Base-by-base conservation (phyloP, 345 rosid species). In the Salix udensis region DNA sequence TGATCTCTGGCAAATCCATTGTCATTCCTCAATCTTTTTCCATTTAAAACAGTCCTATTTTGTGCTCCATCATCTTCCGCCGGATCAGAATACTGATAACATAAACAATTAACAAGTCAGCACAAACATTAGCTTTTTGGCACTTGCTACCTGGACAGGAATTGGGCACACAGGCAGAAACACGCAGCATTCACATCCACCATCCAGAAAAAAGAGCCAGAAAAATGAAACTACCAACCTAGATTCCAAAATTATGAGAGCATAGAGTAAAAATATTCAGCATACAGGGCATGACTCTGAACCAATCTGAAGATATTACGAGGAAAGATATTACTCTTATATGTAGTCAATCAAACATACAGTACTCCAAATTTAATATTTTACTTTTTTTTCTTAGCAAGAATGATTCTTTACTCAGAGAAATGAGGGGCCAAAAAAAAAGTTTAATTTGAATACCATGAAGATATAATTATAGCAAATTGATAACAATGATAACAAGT, bases 21-120 rank as follows among this genome's bases (percentile, higher is more conserved):
- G 67, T 76, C 81, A 52, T 81, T 81, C 71, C 85, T 74, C 19
- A 81, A 77, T 82, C 89, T 84, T 80, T 84, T 84, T 50, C 66
- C 80, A 16, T 79, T 76, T 2, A 39, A 55, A 60, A 10, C n/a
- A 14, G 23, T 42, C 46, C 34, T 61, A 52, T 21, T 61, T 72
- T 18, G 79, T 31, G 53, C 37, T 61, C 60, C 72, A 31, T 4
- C 48, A 31, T 74, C 65, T 34, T 62, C 82, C 46, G 24, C 60
- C 18, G 28, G 26, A 53, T 73, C 77, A 15, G 71, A 67, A 31
- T 74, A 84, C 88, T 87, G 81, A 76, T 40, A 65, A 70, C 40
- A 34, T 23, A 40, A 61, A 13, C 18, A 64, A 34, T 10, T 2
- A 24, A n/a, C 21, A 46, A 23, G 39, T 71, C 10, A 71, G 6